Conservation (phyloP, 345 rosid species). For the Murraya koenigii region DNA sequence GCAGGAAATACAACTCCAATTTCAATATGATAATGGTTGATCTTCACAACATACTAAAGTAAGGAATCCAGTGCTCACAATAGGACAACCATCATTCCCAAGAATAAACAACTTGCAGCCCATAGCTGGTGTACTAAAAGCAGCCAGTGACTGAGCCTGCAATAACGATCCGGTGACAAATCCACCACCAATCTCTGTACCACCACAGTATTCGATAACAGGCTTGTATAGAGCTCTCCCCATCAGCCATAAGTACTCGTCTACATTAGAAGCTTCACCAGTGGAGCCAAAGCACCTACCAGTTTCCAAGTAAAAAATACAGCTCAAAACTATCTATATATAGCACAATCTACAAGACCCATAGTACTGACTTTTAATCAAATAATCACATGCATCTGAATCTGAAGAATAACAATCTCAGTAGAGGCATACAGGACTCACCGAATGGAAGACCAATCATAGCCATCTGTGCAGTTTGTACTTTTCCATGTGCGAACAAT, state of each 20-base stretch:
- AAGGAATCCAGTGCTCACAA: conserved; percentile 49
- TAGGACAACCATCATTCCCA: conserved; percentile 58
- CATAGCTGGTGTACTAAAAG: conserved; percentile 92
- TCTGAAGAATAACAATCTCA: conserved; percentile 11
- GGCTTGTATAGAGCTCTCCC: conserved; percentile 91
- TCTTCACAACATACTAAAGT: neutral
- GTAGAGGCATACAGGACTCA: conserved; percentile 13
- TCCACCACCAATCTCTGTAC: conserved; percentile 93
- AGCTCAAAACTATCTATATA: conserved; percentile 20
- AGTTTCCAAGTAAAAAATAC: conserved; percentile 23
- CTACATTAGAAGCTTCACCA: conserved; percentile 97
- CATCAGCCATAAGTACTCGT: conserved; percentile 95
- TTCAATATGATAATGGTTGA: neutral
- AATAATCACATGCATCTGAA: neutral
- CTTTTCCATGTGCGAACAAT: conserved; percentile 88
- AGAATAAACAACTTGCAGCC: conserved; percentile 90
- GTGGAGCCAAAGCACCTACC: conserved; percentile 87
- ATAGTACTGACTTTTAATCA: neutral
- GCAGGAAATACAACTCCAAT: neutral
- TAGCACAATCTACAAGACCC: conserved; percentile 1
- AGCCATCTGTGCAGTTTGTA: conserved; percentile 60
- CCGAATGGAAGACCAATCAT: conserved; percentile 97
- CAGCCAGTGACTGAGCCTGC: conserved; percentile 88
- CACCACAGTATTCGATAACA: conserved; percentile 93
- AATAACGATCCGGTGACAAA: conserved; percentile 80